Evolutionary conservation across 2,329 filamentous ascomycete genomes (phyloP), one percentile per base, ranked within the genome.

Genomic region (Neofusicoccum cordaticola): DNA sequence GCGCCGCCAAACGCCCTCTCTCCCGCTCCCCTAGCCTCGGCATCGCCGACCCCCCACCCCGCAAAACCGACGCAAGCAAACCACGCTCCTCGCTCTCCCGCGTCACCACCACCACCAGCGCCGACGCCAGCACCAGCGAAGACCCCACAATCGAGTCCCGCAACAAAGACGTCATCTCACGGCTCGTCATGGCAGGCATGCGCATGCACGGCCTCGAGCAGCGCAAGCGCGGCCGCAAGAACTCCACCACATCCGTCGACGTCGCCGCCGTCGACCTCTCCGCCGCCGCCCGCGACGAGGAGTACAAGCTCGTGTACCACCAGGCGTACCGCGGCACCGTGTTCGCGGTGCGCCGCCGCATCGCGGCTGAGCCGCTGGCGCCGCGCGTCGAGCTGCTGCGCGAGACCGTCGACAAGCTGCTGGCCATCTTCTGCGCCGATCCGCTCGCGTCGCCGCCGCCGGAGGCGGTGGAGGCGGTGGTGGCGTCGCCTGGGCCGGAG

Each of bases 171-270:
- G 71, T 78, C 2, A 72, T 85, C 3, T 80, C 80, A 0, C 76
- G 80, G n/a, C 74, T 83, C 4, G 79, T 84, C 27, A 82, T 84
- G 80, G 80, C 82, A 5, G 82, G 81, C 3, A 83, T 85, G 81
- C 80, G 83, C 1, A 76, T 84, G 66, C 78, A 83, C 66, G 83
- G 83, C 1, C 66, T 83, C 8, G 78, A 81, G 41, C 81, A 81
- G 65, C 72, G 74, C 47, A 81, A 78, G 69, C 68, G 70, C 12
- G 67, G 12, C 42, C 45, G 64, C 13, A 58, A 60, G 3, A 34
- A 15, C 4, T 65, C 64, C 8, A 27, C 50, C 11, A 34, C 64
- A 11, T 34, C 11, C 15, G 53, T 37, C 2, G 9, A 12, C 22
- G 37, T 2, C 15, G 44, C 9, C 4, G 34, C 9, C 4, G 34